These are phyloP conservation scores for Monilinia laxa DNA, from an alignment of 2,329 filamentous ascomycete genomes.

Conservation along the genomic window DNA sequence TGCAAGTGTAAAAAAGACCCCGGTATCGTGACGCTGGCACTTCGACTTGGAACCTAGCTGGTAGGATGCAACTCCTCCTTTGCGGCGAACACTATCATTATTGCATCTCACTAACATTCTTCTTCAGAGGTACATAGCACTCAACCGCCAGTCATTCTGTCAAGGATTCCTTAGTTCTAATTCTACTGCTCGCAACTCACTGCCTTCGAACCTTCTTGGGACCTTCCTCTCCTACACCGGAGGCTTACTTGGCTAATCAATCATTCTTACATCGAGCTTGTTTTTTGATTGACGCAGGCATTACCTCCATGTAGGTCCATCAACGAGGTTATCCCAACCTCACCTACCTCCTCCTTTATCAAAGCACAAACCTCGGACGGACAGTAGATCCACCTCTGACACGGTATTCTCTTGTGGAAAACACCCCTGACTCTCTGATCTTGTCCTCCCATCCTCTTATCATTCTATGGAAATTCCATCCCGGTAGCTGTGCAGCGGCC, in stretches of 20 bases:
- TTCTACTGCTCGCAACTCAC: slow-evolving; percentile 4
- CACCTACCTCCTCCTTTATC: slow-evolving; percentile 16
- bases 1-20: slow-evolving; percentile 4
- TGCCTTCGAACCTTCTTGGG: slow-evolving; percentile 14
- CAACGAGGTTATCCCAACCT: slow-evolving; percentile 22
- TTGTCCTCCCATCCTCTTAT: slow-evolving; percentile 23
- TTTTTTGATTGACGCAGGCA: slow-evolving; percentile 11
- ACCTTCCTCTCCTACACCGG: slow-evolving; percentile 5
- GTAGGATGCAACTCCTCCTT: slow-evolving; percentile 19
- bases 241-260: slow-evolving; percentile 10
- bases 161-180: not conserved
- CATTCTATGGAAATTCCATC: slow-evolving; percentile 13
- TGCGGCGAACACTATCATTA: slow-evolving; percentile 6
- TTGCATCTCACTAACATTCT: not conserved
- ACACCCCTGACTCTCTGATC: slow-evolving; percentile 21
- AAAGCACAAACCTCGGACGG: slow-evolving; percentile 24
- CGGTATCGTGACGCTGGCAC: slow-evolving; percentile 16
- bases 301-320: slow-evolving; percentile 20
- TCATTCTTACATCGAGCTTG: slow-evolving; percentile 11
- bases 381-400: slow-evolving; percentile 20
- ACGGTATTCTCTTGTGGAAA: slow-evolving; percentile 17
- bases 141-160: not conserved
- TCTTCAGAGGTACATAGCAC: not conserved
- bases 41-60: slow-evolving; percentile 15
- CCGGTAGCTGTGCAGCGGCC: slow-evolving; percentile 23